These are phyloP conservation scores for Emergomyces africanus DNA, from an alignment of 2,329 filamentous ascomycete species.

Conservation along the genomic window DNA sequence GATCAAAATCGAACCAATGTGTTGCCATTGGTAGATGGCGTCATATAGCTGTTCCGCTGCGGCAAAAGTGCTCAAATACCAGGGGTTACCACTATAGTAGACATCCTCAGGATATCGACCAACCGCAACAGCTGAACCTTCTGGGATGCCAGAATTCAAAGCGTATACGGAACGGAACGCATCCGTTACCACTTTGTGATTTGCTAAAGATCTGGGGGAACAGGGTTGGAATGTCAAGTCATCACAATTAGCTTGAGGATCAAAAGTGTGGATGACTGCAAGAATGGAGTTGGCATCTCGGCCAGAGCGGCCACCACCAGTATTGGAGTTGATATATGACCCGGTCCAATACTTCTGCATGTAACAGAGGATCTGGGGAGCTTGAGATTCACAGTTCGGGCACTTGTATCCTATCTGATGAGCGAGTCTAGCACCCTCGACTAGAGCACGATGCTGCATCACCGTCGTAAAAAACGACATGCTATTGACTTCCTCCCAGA, in stretches of 20 bases:
- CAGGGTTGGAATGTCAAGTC: conserved; percentile 65
- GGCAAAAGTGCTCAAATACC: conserved; percentile 63
- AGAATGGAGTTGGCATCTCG: conserved; percentile 62
- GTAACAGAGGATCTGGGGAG: conserved; percentile 60
- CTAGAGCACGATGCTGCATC: conserved; percentile 50
- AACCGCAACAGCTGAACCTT: conserved; percentile 47
- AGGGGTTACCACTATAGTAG: conserved; percentile 68
- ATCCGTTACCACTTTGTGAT: conserved; percentile 63
- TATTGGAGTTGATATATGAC: conserved; percentile 56
- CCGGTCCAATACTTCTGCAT: conserved; percentile 61
- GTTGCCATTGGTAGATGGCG: conserved; percentile 58
- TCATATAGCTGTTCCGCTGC: conserved; percentile 70
- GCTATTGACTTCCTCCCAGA: conserved; percentile 69
- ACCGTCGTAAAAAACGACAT: conserved; percentile 67
- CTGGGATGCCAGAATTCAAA: conserved; percentile 53
- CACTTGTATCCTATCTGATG: conserved; percentile 49
- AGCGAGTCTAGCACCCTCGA: conserved; percentile 51
- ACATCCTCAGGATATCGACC: conserved; percentile 60
- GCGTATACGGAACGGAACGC: conserved; percentile 59
- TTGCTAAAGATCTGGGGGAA: conserved; percentile 53
- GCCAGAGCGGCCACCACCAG: conserved; percentile 49
- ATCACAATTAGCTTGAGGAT: conserved; percentile 53
- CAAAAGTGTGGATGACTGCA: conserved; percentile 55
- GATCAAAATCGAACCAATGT: conserved; percentile 50
- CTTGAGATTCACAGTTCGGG: conserved; percentile 47